Base-by-base conservation (phyloP, 1,139 yeast species). In the Kodamaea arcana region DNA sequence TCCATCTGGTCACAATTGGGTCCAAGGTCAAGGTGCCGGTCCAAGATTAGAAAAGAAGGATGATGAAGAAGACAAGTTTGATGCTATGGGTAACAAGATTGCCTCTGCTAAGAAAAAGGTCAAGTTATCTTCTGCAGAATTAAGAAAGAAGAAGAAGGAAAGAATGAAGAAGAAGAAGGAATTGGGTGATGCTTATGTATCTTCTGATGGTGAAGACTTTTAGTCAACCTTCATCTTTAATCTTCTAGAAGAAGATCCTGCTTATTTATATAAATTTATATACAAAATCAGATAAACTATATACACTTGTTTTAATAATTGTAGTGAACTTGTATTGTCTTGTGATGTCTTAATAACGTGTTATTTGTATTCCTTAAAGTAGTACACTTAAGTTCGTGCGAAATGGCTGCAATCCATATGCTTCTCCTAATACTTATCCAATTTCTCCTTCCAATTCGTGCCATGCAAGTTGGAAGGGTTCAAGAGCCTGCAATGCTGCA, bases 161-260 rank as follows among this genome's bases (percentile, higher is more conserved):
- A 88, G 98, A 83, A 90, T 92, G 97, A 87, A 85, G 86, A 92
- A 90, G 94, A 92, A 92, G 97, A 92, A 92, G 95, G 95, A 84
- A 72, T 73, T 88, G 69, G 97, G 97, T 80, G 98, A 92, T 65
- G 97, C 94, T 69, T 92, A 92, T 69, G 96, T 88, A 54, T 90
- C 97, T 52, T 84, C 94, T 51, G 97, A 88, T 59, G 95, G 83
- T 39, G 97, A 90, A 42, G 64, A 57, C 42, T 58, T 61, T 47
- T 63, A 13, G 18, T 20, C 13, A n/a, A 10, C 15, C 27, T 30
- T 32, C 27, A 33, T 20, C 21, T 31, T 33, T 30, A 34, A 33
- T 34, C 22, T 26, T 34, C 30, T 34, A 30, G 37, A 34, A 30
- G 30, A 34, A 25, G 33, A 29, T 33, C 34, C 9, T 21, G 25